Evolutionary conservation across 768 basidiomycete species (phyloP), one percentile per base, ranked within the genome.

Genomic region (Erythrobasidium yunnanense): DNA sequence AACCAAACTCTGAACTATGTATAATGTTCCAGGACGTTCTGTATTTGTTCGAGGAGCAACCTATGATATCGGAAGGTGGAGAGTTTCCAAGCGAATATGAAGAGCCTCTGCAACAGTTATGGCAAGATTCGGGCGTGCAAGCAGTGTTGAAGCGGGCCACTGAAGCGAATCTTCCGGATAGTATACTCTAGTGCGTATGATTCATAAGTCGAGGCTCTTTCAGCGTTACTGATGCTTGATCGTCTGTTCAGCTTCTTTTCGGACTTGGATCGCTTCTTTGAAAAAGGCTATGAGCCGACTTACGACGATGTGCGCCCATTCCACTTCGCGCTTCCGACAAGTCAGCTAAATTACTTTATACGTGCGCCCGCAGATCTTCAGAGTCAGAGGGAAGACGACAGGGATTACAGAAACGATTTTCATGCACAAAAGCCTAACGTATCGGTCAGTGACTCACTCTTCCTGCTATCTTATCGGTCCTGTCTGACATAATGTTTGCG

Each of bases 121-220:
- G 92, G 92, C 76, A 75, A 20, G 80, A 80, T 65, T 77, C 81
- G 1, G 87, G 85, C 46, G 83, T 96, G 49, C 83, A 83, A 71
- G 84, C 85, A 67, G 88, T 90, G 17, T 86, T 92, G 22, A 79
- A 81, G 65, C 82, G 89, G 56, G 83, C 85, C 8, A 85, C 87
- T 55, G 93, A 99, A 78, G 90, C 86, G 15, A 89, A 89, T 1
- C 76, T 90, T 89, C 81, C 92, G 88, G 79, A 82, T 91, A 69
- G 60, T 32, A 45, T 51, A 17, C 25, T 32, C 27, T 63, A 95
- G 95, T 77, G 88, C 90, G n/a, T n/a, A n/a, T n/a, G 78, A 86
- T 84, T 0, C 3, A 11, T 11, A 8, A 11, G 50, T 20, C 18
- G 5, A 3, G 18, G 56, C 13, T 18, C 11, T 4, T 20, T 7